A percentile compares a stretch with the other conserved stretches of the same genome.
Evolutionary conservation across 495 filamentous ascomycete species (phyloP).

Genomic region (Annulohypoxylon bovei): DNA sequence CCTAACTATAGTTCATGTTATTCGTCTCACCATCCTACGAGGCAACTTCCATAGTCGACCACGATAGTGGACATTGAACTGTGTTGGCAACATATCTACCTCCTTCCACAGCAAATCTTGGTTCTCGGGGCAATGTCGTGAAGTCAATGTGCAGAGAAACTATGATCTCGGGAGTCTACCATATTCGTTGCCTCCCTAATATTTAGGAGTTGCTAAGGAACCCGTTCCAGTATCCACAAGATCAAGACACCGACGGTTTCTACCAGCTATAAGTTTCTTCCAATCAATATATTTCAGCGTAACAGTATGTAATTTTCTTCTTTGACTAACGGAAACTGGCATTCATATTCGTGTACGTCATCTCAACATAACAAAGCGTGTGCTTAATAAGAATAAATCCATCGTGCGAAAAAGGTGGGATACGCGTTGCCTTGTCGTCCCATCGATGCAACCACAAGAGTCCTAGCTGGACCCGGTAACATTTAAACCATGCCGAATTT

Average conservation of each 20-base stretch:
- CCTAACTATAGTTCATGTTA: too few species aligned
- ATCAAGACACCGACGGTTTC: background rate
- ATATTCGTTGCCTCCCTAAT: too few species aligned
- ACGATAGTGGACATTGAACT: too few species aligned
- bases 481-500: conserved; percentile 1
- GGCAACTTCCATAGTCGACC: too few species aligned
- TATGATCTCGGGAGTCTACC: too few species aligned
- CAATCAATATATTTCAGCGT: background rate
- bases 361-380: conserved; percentile 30
- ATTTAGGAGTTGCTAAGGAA: too few species aligned
- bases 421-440: background rate
- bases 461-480: conserved; percentile 2
- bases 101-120: too few species aligned
- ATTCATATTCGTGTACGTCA: conserved; percentile 41
- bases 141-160: too few species aligned
- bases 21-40: too few species aligned
- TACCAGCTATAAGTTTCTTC: background rate
- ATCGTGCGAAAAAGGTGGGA: conserved; percentile 1
- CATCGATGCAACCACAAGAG: conserved; percentile 14
- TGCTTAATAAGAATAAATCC: conserved; percentile 13
- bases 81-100: too few species aligned
- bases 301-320: background rate
- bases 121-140: too few species aligned
- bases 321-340: conserved; percentile 12
- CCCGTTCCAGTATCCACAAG: too few species aligned